Evolutionary conservation across 1,284 basidiomycete species (phyloP).

Genomic region (Ceratobasidium sp.): DNA sequence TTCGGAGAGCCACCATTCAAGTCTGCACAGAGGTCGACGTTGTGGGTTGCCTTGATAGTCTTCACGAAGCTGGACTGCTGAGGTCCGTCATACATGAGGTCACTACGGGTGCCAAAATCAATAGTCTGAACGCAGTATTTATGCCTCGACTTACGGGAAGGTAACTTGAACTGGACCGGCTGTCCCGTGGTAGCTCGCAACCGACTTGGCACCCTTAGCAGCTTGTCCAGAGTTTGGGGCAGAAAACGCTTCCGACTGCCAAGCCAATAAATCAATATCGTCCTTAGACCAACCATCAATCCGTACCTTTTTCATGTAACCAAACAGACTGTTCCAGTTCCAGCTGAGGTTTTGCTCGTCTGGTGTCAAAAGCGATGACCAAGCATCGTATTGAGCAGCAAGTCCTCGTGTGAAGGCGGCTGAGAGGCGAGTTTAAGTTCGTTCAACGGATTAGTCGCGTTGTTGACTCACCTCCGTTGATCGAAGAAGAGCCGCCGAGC

Average conservation of each 20-base stretch:
- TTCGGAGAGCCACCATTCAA: conserved; percentile 71
- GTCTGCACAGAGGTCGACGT: conserved; percentile 63
- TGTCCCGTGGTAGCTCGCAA: conserved; percentile 65
- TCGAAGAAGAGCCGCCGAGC: conserved; percentile 71
- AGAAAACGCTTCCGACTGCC: conserved; percentile 67
- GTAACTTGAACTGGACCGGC: conserved; percentile 69
- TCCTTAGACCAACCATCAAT: neutral
- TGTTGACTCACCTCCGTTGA: conserved; percentile 70
- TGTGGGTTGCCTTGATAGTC: conserved; percentile 57
- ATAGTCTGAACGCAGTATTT: neutral
- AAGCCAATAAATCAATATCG: neutral
- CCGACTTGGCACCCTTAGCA: conserved; percentile 65
- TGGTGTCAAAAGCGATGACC: conserved; percentile 66
- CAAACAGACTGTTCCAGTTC: conserved; percentile 70
- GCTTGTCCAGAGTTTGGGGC: conserved; percentile 67
- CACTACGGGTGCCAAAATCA: conserved; percentile 58
- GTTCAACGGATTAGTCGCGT: neutral
- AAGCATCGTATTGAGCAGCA: conserved; percentile 71
- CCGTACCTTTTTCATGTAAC: conserved; percentile 67
- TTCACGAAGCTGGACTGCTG: conserved; percentile 68
- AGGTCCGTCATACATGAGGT: conserved; percentile 70
- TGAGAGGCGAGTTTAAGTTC: neutral
- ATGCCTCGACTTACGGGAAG: conserved; percentile 54
- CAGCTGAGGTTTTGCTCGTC: conserved; percentile 63
- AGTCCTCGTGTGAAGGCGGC: conserved; percentile 65